A percentile compares a stretch with the other conserved stretches of the same genome.
Conservation (phyloP, 2,329 filamentous ascomycete genomes). For the Calonectria pauciramosa region DNA sequence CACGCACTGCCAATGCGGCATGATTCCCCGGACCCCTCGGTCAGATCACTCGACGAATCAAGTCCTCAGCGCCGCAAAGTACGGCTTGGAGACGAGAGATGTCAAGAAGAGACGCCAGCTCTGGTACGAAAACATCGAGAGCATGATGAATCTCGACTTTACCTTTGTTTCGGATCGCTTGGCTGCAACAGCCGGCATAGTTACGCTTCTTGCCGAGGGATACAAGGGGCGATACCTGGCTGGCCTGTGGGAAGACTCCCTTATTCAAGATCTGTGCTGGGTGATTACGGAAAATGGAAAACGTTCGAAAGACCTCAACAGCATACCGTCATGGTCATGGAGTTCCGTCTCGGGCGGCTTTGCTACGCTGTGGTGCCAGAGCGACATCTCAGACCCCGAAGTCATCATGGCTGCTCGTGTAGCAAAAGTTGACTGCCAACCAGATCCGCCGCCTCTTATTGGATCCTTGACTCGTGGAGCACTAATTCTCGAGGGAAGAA, state of each 20-base stretch:
- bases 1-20: conserved; percentile 33
- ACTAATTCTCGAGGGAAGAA: conserved; percentile 13
- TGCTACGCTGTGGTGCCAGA: conserved; percentile 28
- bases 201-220: conserved; percentile 18
- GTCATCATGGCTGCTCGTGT: conserved; percentile 11
- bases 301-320: conserved; percentile 22
- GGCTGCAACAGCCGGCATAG: conserved; percentile 26
- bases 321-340: conserved; percentile 35
- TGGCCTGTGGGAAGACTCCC: conserved; percentile 31
- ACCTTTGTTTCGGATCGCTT: conserved; percentile 29
- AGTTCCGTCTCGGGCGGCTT: conserved; percentile 29
- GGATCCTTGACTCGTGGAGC: conserved; percentile 20
- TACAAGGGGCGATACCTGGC: conserved; percentile 26
- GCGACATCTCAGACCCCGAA: conserved; percentile 15
- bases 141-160: conserved; percentile 34
- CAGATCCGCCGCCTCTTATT: conserved; percentile 24
- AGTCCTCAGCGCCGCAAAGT: conserved; percentile 27
- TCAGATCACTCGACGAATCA: conserved; percentile 24
- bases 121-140: conserved; percentile 34
- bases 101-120: conserved; percentile 2
- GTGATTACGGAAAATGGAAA: conserved; percentile 19
- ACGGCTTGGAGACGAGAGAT: conserved; percentile 10
- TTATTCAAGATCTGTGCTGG: conserved; percentile 32
- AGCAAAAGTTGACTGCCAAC: conserved; percentile 24
- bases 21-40: conserved; percentile 8